Evolutionary conservation across 2,329 filamentous ascomycete species (phyloP), one percentile per base, ranked within the genome.

Genomic region (Xylariaceae sp.): DNA sequence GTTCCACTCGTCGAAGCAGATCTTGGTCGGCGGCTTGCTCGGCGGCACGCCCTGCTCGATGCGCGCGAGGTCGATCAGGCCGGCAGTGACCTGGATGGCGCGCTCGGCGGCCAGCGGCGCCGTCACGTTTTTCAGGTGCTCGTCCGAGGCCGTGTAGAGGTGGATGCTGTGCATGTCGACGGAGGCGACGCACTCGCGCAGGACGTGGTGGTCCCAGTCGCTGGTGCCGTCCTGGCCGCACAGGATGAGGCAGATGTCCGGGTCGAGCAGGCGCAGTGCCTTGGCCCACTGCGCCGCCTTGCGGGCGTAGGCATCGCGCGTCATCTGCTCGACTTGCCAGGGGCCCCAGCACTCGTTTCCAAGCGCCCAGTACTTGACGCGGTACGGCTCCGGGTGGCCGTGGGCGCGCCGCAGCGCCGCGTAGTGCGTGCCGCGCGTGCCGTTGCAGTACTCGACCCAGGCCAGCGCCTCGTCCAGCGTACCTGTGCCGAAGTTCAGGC

Each of bases 391-490:
- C 53, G 87, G 80, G 29, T 84, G 86, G 10, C 90, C 90, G 73
- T 95, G 88, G 65, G 88, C 81, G 12, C 90, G 82, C 29, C 91
- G 85, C 48, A 93, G 78, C 69, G 93, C 93, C 60, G 90, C 90
- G 71, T 91, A 95, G 77, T 93, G 83, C 9, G 89, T 93, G 73
- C 93, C 83, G 52, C 81, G 79, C n/a, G 81, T 84, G 2, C 86
- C 87, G 75, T 95, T 95, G 78, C 91, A 95, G 77, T 95, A 95
- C 70, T 95, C 90, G 19, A 95, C 79, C 90, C 90, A 95, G 10
- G 81, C 89, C 29, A 93, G 79, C 1, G 78, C 82, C 73, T 78
- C 76, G 57, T 77, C 73, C 3, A 77, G 73, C 40, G 78, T 86
- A 59, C 89, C 90, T 2, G 90, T 95, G 54, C 90, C 90, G 72